These are phyloP conservation scores for Penicillium fimorum DNA, from an alignment of 495 filamentous ascomycete genomes.

Conservation along the genomic window DNA sequence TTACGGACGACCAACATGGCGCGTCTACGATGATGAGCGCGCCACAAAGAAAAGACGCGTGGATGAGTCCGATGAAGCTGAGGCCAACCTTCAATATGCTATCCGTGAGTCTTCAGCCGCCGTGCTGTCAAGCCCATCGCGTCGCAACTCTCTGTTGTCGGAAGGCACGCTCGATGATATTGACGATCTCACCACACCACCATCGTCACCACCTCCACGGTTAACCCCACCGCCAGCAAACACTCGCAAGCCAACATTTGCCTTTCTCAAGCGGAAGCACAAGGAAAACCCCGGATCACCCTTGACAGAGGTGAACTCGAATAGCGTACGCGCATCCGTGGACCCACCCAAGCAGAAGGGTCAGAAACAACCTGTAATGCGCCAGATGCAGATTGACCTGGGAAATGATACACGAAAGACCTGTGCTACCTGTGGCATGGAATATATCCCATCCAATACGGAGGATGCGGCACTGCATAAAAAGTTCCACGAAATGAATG, in stretches of 20 bases:
- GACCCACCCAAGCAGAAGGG: slow-evolving; percentile 40
- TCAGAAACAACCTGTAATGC: slow-evolving; percentile 43
- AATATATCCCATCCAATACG: slow-evolving; percentile 63
- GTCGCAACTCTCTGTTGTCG: slow-evolving; percentile 48
- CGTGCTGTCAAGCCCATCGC: slow-evolving; percentile 50
- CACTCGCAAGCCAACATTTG: slow-evolving; percentile 52
- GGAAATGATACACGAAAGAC: slow-evolving; percentile 57
- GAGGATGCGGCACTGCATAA: slow-evolving; percentile 65
- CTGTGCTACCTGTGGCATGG: slow-evolving; percentile 68
- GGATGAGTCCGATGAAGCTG: slow-evolving; percentile 47
- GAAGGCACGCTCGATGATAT: slow-evolving; percentile 46
- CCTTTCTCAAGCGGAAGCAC: slow-evolving; percentile 55
- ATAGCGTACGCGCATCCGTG: slow-evolving; percentile 45
- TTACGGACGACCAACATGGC: slow-evolving; percentile 50
- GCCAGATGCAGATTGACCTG: slow-evolving; percentile 67
- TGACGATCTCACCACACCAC: slow-evolving; percentile 48
- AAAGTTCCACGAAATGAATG: slow-evolving; percentile 66
- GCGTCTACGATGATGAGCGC: slow-evolving; percentile 49
- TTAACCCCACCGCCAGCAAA: slow-evolving; percentile 57
- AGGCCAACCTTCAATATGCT: slow-evolving; percentile 47
- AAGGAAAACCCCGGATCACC: slow-evolving; percentile 40
- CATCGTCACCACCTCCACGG: slow-evolving; percentile 55
- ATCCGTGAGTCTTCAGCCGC: slow-evolving; percentile 51
- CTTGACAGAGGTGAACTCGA: slow-evolving; percentile 51
- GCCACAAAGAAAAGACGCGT: slow-evolving; percentile 51